Base-by-base conservation (phyloP, 768 basidiomycete species). In the Mycena belliarum region DNA sequence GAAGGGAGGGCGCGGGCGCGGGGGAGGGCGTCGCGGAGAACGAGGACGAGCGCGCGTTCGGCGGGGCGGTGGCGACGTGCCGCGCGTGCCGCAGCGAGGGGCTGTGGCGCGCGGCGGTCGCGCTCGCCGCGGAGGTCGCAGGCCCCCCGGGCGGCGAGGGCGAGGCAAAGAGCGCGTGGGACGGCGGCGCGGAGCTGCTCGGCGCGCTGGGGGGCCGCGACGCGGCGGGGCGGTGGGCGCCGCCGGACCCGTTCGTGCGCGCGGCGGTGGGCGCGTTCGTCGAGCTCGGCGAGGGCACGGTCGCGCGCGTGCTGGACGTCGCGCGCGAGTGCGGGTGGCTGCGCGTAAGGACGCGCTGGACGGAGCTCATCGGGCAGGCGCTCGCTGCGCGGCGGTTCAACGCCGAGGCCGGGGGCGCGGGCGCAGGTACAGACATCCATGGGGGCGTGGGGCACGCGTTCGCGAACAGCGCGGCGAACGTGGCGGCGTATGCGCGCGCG, bases 321-420 rank as follows among this genome's bases (percentile, higher is more conserved):
- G 86, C 86, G 15, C 77, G 82, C 59, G 90, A 91, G 69, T 87
- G 89, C 69, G 75, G 79, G 53, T 92, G 90, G 90, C 68, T 91
- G 46, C 74, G 83, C 33, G 77, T 73, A 38, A 69, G 82, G 65
- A 92, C 90, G 0, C 85, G 85, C 60, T 77, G 90, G 58, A 74
- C 76, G 2, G 86, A 87, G 55, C 78, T 90, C 67, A 80, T 89
- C 69, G 76, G 77, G 60, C 88, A 89, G 60, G 86, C 87, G 4
- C 70, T 89, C 9, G 87, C 87, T 23, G 84, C 89, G 43, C 72
- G 78, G 15, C 73, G 77, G 37, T 82, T 75, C 61, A 72, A 75
- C 40, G 72, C 69, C 35, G 48, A 42, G 57, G 38, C 16, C 53
- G 24, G 52, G 25, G 15, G 45, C 44, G 25, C 26, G 51, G 61